phyloP scores from a whole-genome alignment of 2,329 filamentous ascomycete species.

The Verticillium nonalfalfae region DNA sequence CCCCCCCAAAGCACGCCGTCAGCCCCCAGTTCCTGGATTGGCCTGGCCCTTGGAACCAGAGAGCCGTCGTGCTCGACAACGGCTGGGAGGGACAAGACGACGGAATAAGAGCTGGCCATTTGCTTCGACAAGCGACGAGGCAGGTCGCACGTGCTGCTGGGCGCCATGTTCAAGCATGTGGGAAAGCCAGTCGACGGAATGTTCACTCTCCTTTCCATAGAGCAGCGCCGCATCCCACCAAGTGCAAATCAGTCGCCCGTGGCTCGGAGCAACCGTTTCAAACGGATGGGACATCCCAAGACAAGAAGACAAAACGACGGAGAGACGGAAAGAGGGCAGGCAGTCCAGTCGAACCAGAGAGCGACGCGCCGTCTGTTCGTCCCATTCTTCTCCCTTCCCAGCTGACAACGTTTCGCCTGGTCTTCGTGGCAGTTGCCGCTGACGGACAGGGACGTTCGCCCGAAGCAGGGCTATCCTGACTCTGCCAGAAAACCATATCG shows the following conservation, averaged over 20 bases:
- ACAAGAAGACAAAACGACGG: too few species aligned
- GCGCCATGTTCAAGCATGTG: background rate
- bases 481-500: background rate
- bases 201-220: background rate
- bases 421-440: background rate
- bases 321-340: too few species aligned
- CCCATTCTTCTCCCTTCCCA: background rate
- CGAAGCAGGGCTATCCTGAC: background rate
- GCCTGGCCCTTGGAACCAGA: background rate
- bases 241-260: background rate
- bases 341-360: background rate
- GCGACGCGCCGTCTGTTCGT: background rate
- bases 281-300: background rate
- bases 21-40: background rate
- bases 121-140: background rate
- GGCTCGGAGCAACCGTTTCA: background rate
- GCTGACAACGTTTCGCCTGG: background rate
- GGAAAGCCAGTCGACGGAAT: background rate
- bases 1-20: background rate
- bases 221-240: background rate
- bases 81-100: background rate
- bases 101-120: background rate
- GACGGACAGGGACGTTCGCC: background rate
- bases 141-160: too few species aligned
- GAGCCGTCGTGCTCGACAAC: background rate